These are phyloP conservation scores for Mychonastes homosphaera DNA, from an alignment of 139 green algal genomes.

Conservation along the genomic window DNA sequence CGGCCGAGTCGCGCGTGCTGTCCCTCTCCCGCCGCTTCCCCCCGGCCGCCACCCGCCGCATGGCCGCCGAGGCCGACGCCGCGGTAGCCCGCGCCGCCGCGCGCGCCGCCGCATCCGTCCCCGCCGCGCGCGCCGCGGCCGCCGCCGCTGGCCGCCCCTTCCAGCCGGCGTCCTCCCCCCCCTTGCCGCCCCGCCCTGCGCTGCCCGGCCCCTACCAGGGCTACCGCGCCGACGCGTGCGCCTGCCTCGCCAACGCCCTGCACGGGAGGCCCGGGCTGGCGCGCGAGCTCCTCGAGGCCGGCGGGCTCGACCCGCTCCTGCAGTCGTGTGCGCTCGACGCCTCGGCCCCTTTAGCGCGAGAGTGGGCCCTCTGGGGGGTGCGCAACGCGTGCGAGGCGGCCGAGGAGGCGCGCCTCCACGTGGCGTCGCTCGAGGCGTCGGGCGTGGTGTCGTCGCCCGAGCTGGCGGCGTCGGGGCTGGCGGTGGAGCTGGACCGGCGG, in stretches of 20 bases:
- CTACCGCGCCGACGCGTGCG: conserved; percentile 61
- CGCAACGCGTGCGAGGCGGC: conserved; percentile 76
- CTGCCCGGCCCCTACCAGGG: conserved; percentile 46
- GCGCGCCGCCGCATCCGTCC: background rate
- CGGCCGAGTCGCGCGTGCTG: background rate
- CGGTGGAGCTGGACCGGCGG: conserved; percentile 51
- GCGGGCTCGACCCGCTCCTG: conserved; percentile 54
- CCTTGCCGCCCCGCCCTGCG: background rate
- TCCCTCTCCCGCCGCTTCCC: background rate
- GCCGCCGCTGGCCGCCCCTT: background rate
- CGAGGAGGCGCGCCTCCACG: conserved; percentile 26
- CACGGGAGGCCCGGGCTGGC: conserved; percentile 27
- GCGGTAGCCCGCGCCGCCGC: background rate
- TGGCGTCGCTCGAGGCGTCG: conserved; percentile 26
- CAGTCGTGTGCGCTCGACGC: conserved; percentile 47
- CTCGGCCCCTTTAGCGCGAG: conserved; percentile 51
- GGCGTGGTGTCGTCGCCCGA: conserved; percentile 44
- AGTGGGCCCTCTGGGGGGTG: conserved; percentile 84
- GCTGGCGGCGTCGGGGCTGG: conserved; percentile 42
- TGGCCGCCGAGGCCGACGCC: background rate
- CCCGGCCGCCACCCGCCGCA: too few species aligned
- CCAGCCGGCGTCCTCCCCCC: too few species aligned
- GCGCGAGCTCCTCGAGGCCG: conserved; percentile 19
- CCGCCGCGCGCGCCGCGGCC: background rate
- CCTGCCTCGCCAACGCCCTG: conserved; percentile 50